Base-by-base conservation (phyloP, 83 land plant genomes). In the Picea abies region DNA sequence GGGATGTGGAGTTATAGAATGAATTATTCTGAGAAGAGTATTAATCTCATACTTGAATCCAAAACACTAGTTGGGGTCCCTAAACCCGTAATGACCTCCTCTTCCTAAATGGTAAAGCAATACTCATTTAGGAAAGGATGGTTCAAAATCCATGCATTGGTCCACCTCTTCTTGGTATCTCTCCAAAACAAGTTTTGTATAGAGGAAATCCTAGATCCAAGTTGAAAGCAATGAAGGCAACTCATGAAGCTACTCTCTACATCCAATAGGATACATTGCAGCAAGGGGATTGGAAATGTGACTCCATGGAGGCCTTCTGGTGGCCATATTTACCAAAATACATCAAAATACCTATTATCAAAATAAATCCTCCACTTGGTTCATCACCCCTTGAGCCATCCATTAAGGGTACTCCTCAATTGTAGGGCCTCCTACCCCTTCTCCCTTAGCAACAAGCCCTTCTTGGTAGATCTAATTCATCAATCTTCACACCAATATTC, bases 401-500 rank as follows among this genome's bases (percentile, higher is more conserved):
- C 29, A 29, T 0, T 29, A 29, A 29, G 29, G 0, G 29, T 29
- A 29, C 29, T 0, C 29, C 29, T 29, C 29, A 29, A 29, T 29
- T 29, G 0, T 29, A 29, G 29, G 29, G 29, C 29, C 29, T 29
- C 29, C 0, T 29, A 0, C 0, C 29, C 29, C 29, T 29, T 29
- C 29, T 29, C 29, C 29, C 15, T 81, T 0, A 29, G 0, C 69
- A 44, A 64, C 83, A 14, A 81, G 81, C 37, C 73, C 29, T 29
- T 19, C 83, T 82, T 84, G 29, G 94, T 89, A 60, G 93, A 88
- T 9, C 96, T 94, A 15, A 93, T 66, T 93, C 94, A 20, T 82
- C 88, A 63, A 92, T 84, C 85, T 89, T 89, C 20, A 76, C 82
- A 49, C 79, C 89, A 16, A 94, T 61, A 70, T 94, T 94, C 84